Percentiles rank a stretch among this genome's conserved stretches.
phyloP scores from a whole-genome alignment of 2,329 filamentous ascomycete genomes.

The Colletotrichum euphorbiae region DNA sequence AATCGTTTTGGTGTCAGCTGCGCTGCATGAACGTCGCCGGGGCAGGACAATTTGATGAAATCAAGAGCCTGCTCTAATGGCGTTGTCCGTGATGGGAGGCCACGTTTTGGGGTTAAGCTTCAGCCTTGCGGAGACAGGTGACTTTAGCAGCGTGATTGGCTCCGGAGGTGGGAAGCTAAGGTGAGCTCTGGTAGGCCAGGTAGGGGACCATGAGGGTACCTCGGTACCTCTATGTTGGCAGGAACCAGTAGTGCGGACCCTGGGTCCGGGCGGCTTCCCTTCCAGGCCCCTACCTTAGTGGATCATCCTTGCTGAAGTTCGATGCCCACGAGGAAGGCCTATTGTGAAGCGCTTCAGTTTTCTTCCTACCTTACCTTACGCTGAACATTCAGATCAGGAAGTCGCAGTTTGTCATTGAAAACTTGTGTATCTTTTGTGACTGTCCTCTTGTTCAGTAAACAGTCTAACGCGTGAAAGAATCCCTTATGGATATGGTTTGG shows the following conservation, averaged over 20 bases:
- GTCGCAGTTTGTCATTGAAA: no score
- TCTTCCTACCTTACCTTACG: no score
- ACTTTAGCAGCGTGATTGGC: conserved; percentile 25
- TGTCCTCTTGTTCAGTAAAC: no score
- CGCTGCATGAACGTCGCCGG: conserved; percentile 7
- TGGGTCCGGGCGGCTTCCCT: not conserved
- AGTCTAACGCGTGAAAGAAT: no score
- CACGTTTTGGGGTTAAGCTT: conserved; percentile 33
- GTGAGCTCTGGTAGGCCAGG: no score
- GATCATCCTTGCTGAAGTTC: not conserved
- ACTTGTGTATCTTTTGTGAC: no score
- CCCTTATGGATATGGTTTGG: no score
- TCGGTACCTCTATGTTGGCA: not conserved
- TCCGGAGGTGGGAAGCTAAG: not conserved
- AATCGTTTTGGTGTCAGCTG: conserved; percentile 1
- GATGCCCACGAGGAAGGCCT: not conserved
- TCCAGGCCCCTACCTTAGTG: not conserved
- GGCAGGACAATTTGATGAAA: no score
- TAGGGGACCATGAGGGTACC: conserved; percentile 12
- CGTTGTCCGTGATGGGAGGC: conserved; percentile 28
- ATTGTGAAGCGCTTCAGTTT: not conserved
- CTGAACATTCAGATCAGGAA: no score
- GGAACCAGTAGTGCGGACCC: conserved; percentile 12
- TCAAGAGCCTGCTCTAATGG: not conserved
- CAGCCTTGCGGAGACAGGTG: conserved; percentile 38